Percentiles rank a stretch among this genome's conserved stretches.
Evolutionary conservation across 139 green algal genomes (phyloP).

Genomic region (Yamagishiella unicocca): DNA sequence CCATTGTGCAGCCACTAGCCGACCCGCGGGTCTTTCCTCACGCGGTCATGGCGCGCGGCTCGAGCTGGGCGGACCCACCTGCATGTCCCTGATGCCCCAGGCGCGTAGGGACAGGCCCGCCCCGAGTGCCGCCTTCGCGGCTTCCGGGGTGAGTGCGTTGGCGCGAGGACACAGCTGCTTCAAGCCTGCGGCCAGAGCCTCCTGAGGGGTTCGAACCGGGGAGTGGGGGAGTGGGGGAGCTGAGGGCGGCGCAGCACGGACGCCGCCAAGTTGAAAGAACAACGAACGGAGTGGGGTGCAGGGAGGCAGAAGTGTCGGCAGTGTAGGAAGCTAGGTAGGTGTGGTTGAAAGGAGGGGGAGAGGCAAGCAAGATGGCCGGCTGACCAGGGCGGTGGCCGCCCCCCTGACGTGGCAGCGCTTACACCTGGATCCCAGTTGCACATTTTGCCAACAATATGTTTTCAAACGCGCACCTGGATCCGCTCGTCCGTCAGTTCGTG

Average conservation of each 20-base stretch:
- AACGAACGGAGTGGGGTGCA: not conserved
- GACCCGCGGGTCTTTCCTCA: not conserved
- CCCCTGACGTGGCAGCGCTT: no score
- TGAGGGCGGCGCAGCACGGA: not conserved
- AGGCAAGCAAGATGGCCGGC: not conserved
- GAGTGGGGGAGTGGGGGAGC: not conserved
- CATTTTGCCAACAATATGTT: no score
- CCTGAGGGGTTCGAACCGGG: not conserved
- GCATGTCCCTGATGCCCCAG: slow-evolving; percentile 61
- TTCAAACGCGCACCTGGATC: slow-evolving; percentile 3
- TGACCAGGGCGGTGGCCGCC: not conserved
- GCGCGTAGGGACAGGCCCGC: slow-evolving; percentile 57
- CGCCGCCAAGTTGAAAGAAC: not conserved
- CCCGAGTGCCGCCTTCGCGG: not conserved
- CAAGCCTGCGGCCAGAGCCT: slow-evolving; percentile 15
- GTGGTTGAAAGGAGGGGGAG: not conserved
- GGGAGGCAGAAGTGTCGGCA: not conserved
- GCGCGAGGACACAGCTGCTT: slow-evolving; percentile 60
- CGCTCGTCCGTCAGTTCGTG: slow-evolving; percentile 53
- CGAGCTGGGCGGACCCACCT: not conserved
- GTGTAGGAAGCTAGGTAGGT: not conserved
- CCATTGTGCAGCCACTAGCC: not conserved
- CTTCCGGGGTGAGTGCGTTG: slow-evolving; percentile 49
- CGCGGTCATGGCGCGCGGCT: not conserved
- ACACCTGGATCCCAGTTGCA: no score